phyloP scores from a whole-genome alignment of 2,329 filamentous ascomycete genomes.

The Ambrosiella beaveri region DNA sequence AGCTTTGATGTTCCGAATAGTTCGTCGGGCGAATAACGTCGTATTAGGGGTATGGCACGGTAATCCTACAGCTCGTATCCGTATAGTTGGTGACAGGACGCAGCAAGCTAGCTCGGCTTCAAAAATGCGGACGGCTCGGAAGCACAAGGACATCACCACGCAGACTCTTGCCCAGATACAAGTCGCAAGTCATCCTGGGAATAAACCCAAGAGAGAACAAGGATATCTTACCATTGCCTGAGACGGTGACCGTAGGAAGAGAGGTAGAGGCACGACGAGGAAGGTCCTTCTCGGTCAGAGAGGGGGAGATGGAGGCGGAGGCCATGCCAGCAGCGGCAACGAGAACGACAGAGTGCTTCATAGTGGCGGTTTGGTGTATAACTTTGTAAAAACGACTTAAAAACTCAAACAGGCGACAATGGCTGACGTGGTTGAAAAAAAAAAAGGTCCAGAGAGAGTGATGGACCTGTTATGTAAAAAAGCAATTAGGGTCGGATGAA shows the following conservation, averaged over 20 bases:
- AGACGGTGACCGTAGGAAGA: constrained; percentile 33
- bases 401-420: background rate
- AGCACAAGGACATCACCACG: background rate
- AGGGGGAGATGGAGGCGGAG: constrained; percentile 30
- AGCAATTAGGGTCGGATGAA: background rate
- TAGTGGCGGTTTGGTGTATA: constrained; percentile 11
- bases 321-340: constrained; percentile 31
- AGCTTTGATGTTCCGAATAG: background rate
- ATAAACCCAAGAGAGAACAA: background rate
- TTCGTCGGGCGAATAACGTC: background rate
- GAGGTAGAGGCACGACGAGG: constrained; percentile 32
- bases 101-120: background rate
- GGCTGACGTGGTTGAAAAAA: constrained; percentile 12
- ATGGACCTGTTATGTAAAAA: background rate
- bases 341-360: constrained; percentile 16
- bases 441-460: constrained; percentile 12
- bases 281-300: constrained; percentile 29
- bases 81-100: background rate
- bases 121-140: background rate
- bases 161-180: background rate
- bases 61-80: constrained; percentile 1
- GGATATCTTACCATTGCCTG: constrained; percentile 35
- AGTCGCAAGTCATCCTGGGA: background rate
- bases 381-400: background rate
- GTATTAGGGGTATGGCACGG: background rate